Evolutionary conservation across 75 land plant species (phyloP).

Genomic region (Picea sitchensis): DNA sequence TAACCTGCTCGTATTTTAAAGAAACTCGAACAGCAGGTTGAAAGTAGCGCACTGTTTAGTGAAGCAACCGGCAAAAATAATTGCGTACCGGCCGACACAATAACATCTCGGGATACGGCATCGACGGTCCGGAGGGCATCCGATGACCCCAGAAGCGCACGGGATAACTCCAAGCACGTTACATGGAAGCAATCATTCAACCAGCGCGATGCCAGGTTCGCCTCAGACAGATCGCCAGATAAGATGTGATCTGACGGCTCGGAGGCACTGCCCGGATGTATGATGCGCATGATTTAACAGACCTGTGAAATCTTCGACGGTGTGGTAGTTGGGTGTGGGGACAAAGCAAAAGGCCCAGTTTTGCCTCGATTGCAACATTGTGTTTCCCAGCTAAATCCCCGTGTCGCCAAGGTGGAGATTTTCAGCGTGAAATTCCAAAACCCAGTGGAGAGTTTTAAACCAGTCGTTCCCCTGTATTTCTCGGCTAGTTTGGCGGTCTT

Average conservation of each 20-base stretch:
- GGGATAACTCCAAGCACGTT: background rate
- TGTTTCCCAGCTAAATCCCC: too few relatives aligned
- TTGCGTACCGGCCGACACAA: background rate
- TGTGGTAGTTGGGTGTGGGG: background rate
- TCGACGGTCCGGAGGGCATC: background rate
- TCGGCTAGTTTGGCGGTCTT: background rate
- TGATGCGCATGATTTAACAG: constrained; percentile 20
- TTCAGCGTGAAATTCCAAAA: background rate
- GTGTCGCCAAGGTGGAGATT: background rate
- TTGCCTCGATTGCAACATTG: too few relatives aligned
- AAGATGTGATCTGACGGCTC: background rate
- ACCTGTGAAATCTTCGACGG: background rate
- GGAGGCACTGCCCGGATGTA: background rate
- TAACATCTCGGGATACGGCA: background rate
- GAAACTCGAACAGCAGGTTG: background rate
- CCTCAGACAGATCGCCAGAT: background rate
- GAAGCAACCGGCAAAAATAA: background rate
- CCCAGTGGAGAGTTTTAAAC: background rate
- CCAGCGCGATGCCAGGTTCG: background rate
- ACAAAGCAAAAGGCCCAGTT: background rate
- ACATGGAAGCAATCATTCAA: background rate
- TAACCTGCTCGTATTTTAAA: background rate
- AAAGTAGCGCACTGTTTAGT: background rate
- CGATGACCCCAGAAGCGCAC: background rate
- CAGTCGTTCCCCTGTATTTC: background rate